Evolutionary conservation across 2,329 filamentous ascomycete species (phyloP), one percentile per base, ranked within the genome.

Genomic region (Pyrenochaeta sp.): DNA sequence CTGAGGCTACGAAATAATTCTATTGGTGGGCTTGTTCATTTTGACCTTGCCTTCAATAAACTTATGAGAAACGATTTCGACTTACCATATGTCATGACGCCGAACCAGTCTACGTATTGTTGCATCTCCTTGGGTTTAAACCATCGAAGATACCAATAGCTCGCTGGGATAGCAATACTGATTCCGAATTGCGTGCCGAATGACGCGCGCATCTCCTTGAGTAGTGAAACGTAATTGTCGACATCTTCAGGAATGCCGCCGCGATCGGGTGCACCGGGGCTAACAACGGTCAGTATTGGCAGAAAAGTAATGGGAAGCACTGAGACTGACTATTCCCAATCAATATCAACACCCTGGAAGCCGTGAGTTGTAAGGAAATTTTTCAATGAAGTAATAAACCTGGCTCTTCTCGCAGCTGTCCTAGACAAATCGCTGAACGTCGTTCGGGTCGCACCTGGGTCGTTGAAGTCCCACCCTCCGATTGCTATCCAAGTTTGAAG

Each of bases 261-360:
- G 1, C 78, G 65, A 17, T 81, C 77, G 7, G 23, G 23, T 9
- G 23, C 23, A 27, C 23, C 23, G 4, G 23, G 23, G 23, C 23
- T 27, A 27, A n/a, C n/a, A n/a, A n/a, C n/a, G n/a, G 4, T 27
- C 23, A 27, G 4, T 27, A 9, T 27, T 27, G 9, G 23, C 23
- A 9, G 4, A 27, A 27, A 5, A 27, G 49, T 30, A 12, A 50
- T 63, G 4, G 36, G 60, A 6, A 4, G 32, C 5, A 11, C 32
- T 35, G 11, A 5, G 15, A 17, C 12, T 9, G 69, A 67, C 4
- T 71, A 63, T 1, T 78, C 78, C 80, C 78, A 83, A 56, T 82
- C 79, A 14, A 82, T 51, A 49, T 82, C 79, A 1, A 78, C 69
- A 1, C 68, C 67, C 15, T 81, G 75, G 45, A 83, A 81, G n/a